Base-by-base conservation (phyloP, 768 basidiomycete species). In the Austroboletus eburneus region DNA sequence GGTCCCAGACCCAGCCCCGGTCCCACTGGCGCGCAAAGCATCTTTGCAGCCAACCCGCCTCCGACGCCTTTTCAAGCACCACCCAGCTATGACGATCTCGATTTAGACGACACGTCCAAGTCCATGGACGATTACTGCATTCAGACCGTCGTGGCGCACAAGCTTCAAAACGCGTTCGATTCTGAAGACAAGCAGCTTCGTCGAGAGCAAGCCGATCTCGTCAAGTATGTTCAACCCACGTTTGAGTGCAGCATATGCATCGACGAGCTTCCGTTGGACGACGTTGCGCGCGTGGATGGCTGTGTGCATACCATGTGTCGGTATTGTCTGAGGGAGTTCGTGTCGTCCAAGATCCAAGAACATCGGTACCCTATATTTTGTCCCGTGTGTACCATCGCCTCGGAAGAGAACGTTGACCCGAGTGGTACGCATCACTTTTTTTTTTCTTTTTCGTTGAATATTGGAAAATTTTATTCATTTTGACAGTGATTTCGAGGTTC, bases 351-450 rank as follows among this genome's bases (percentile, higher is more conserved):
- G 60, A 67, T 85, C 17, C 65, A 68, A 14, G 78, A 80, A 30
- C 72, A 71, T 43, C 72, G 71, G 9, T 84, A 74, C 39, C 84
- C 84, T 4, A 76, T 86, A 24, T 56, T 75, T 12, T 86, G 84
- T 59, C 85, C 84, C 1, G 54, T 73, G 25, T 87, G 85, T 49
- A 62, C 67, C 6, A 34, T 43, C 13, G 59, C 67, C 14, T 57
- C 63, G 24, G 30, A 27, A 34, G 33, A 51, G 9, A 48, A 58
- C 13, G 46, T 12, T 12, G 54, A 58, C 14, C 66, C 66, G n/a
- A 61, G 63, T 37, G 65, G 72, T 71, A 59, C 50, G 69, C 49
- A 39, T 25, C 34, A 12, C 14, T 4, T 25, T 36, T 32, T 0
- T 6, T 32, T 3, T 34, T 7, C 9, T 16, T 6, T n/a, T 35